Conservation (phyloP, 2,329 filamentous ascomycete species). For the Fusarium sp. region DNA sequence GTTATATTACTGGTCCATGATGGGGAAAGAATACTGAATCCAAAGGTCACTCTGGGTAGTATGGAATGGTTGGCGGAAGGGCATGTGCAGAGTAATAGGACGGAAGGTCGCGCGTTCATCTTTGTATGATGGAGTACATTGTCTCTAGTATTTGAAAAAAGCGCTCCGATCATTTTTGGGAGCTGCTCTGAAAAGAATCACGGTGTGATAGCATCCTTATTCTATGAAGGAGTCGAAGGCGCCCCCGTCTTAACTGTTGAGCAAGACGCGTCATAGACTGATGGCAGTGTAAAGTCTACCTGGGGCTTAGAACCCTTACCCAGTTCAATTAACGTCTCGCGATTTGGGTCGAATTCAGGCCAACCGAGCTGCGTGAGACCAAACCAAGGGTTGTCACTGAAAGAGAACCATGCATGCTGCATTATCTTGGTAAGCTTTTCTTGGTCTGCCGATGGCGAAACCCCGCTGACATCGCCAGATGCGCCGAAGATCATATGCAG, state of each 20-base stretch:
- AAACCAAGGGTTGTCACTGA: slow-evolving; percentile 54
- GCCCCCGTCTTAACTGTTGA: slow-evolving; percentile 42
- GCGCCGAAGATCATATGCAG: slow-evolving; percentile 63
- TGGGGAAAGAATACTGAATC: too few species aligned
- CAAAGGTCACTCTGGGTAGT: too few species aligned
- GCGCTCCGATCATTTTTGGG: too few species aligned
- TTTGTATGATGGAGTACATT: too few species aligned
- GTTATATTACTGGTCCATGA: too few species aligned
- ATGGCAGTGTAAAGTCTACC: slow-evolving; percentile 30
- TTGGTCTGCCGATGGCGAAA: slow-evolving; percentile 52
- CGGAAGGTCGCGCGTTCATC: too few species aligned
- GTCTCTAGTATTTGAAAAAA: too few species aligned
- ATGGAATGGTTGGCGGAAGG: too few species aligned
- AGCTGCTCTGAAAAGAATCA: too few species aligned
- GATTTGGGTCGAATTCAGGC: slow-evolving; percentile 41
- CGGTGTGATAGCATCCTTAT: too few species aligned
- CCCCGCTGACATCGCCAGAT: slow-evolving; percentile 56
- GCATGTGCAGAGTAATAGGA: too few species aligned
- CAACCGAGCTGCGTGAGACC: slow-evolving; percentile 51
- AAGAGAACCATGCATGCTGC: slow-evolving; percentile 58
- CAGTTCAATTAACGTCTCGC: slow-evolving; percentile 32
- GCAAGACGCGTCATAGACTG: slow-evolving; percentile 32
- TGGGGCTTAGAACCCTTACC: slow-evolving; percentile 20
- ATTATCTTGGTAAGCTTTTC: slow-evolving; percentile 53
- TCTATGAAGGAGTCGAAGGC: slow-evolving; percentile 6